These are phyloP conservation scores for Physcomitrellopsis africana DNA, from an alignment of 225 moss, liverwort and hornwort genomes.

Conservation along the genomic window DNA sequence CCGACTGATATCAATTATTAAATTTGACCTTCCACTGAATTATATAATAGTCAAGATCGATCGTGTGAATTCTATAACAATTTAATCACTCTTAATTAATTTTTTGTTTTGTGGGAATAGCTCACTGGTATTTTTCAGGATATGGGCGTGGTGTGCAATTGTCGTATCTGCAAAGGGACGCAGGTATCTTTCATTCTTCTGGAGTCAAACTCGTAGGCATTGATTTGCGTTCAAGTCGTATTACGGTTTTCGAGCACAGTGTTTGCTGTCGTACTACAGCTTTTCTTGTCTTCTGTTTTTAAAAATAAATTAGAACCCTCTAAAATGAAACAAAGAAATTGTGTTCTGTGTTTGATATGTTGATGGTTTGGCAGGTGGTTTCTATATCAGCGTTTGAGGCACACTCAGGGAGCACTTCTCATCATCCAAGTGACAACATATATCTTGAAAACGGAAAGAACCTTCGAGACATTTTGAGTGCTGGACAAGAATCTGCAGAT, in stretches of 20 bases:
- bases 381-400: slow-evolving; percentile 63
- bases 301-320: no score
- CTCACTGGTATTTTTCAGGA: slow-evolving; percentile 56
- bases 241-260: neutral
- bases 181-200: slow-evolving; percentile 39
- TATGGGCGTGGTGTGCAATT: slow-evolving; percentile 58
- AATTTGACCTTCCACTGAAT: slow-evolving; percentile 8
- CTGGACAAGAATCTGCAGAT: slow-evolving; percentile 54
- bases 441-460: slow-evolving; percentile 62
- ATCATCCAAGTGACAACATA: slow-evolving; percentile 59
- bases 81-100: slow-evolving; percentile 13
- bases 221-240: neutral
- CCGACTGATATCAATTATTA: neutral
- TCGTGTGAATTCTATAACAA: slow-evolving; percentile 5
- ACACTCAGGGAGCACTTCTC: slow-evolving; percentile 59
- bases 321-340: no score
- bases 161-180: slow-evolving; percentile 48
- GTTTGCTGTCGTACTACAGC: slow-evolving; percentile 1
- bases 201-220: neutral
- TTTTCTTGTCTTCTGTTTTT: neutral
- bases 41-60: neutral
- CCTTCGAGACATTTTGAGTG: slow-evolving; percentile 52
- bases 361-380: slow-evolving; percentile 47
- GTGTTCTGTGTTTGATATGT: slow-evolving; percentile 10
- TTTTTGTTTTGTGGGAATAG: slow-evolving; percentile 30